Percentiles rank a stretch among this genome's conserved stretches.
These are phyloP conservation scores for Zopfochytrium polystomum DNA, from an alignment of 371 early-diverging fungal genomes.

Conservation along the genomic window DNA sequence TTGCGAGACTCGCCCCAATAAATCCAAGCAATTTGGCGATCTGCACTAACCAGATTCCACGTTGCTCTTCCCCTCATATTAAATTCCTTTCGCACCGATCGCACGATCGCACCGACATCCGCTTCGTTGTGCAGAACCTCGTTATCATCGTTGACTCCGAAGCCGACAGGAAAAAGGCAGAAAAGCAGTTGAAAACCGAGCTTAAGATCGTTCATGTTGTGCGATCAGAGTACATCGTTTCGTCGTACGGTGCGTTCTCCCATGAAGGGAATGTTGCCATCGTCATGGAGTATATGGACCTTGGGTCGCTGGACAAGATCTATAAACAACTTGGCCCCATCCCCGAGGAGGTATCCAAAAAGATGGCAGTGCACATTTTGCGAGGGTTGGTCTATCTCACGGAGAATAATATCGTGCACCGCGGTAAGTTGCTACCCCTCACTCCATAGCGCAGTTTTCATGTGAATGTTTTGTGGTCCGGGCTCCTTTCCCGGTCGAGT, in stretches of 20 bases:
- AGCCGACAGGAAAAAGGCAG: conserved; percentile 15
- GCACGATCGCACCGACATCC: neutral
- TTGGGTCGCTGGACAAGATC: conserved; percentile 56
- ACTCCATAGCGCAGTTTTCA: neutral
- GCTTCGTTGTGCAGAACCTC: conserved; percentile 6
- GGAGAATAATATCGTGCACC: conserved; percentile 82
- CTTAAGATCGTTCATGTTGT: conserved; percentile 15
- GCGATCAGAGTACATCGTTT: conserved; percentile 11
- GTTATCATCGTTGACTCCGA: conserved; percentile 18
- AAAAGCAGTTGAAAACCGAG: conserved; percentile 19
- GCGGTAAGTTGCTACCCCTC: conserved; percentile 36
- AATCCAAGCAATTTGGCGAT: neutral
- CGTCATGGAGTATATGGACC: conserved; percentile 79
- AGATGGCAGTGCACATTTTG: conserved; percentile 61
- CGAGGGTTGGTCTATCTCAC: conserved; percentile 78
- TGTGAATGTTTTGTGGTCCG: neutral
- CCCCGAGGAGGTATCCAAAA: conserved; percentile 64
- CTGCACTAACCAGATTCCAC: neutral
- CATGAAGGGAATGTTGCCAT: conserved; percentile 81
- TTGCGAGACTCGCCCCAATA: neutral
- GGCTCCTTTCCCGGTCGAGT: neutral
- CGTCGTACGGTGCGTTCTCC: conserved; percentile 49
- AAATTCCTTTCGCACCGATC: neutral
- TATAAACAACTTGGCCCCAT: conserved; percentile 72
- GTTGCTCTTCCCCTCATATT: neutral